Base-by-base conservation (phyloP, 2,329 filamentous ascomycete species). In the Endocalyx cinctus region DNA sequence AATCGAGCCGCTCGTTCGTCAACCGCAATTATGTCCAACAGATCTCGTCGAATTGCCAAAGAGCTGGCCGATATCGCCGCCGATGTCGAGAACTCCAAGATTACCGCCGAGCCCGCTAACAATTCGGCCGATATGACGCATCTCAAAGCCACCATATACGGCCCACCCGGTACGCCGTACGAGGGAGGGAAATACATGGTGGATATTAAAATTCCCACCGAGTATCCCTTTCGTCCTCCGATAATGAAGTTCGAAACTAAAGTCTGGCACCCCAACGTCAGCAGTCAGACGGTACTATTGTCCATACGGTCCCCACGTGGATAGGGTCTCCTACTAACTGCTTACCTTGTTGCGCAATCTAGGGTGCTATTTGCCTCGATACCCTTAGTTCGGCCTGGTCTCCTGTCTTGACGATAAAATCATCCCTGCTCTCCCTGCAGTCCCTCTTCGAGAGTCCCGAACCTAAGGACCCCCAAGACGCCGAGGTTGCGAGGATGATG, bases 181-280 rank as follows among this genome's bases (percentile, higher is more conserved):
- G 86, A 89, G 47, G 88, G 87, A 14, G 92, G 88, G 25, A 81
- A 73, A 17, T 98, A 79, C 59, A 63, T 74, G 12, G 78, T 98
- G 47, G 86, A 95, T 52, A 92, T 98, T 51, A 75, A 74, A 51
- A 92, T 98, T 33, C 89, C 90, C 0, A 75, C 76, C 42, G 84
- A 85, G 47, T 98, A 98, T 54, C 92, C 92, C 0, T 98, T 98
- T 67, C 84, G 88, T 49, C 87, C 90, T 4, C 92, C 92, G 5
- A 62, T 77, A 38, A 97, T 98, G 84, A 83, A 79, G 51, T 97
- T 97, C 55, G 77, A 83, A 45, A 98, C 92, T 44, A 89, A 83
- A 62, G 83, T 97, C 49, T 98, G 89, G 89, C 92, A 98, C 60
- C 92, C 92, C 20, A 98, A 98, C 56, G 79, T 98, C 64, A 94